Evolutionary conservation across 495 filamentous ascomycete genomes (phyloP).

Genomic region (Penicillium goetzii): DNA sequence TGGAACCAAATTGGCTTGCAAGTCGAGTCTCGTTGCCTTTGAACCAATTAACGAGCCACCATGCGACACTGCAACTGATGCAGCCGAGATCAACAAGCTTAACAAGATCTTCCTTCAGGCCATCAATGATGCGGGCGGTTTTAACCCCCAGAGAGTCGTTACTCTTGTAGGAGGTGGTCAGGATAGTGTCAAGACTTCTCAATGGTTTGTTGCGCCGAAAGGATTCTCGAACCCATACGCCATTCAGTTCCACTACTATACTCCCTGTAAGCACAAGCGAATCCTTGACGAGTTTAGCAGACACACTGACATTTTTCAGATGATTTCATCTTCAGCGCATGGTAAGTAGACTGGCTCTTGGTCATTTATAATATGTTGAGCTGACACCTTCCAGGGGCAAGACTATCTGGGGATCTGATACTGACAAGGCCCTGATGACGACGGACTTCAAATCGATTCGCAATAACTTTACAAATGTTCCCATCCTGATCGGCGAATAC

Average conservation of each 20-base stretch:
- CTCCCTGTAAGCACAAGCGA: conserved; percentile 48
- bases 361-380: not conserved
- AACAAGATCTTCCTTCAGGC: conserved; percentile 62
- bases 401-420: conserved; percentile 61
- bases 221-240: conserved; percentile 61
- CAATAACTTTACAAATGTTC: conserved; percentile 57
- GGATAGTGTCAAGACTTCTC: conserved; percentile 55
- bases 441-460: conserved; percentile 55
- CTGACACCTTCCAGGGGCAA: conserved; percentile 49
- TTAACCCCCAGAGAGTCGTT: conserved; percentile 60
- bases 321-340: conserved; percentile 57
- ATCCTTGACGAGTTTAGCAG: conserved; percentile 6
- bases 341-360: conserved; percentile 19
- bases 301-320: conserved; percentile 31
- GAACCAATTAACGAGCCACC: conserved; percentile 66
- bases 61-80: conserved; percentile 54
- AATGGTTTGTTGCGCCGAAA: conserved; percentile 56
- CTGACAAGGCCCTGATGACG: conserved; percentile 54
- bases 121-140: conserved; percentile 58
- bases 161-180: conserved; percentile 56
- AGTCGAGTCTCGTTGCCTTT: conserved; percentile 58
- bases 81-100: conserved; percentile 54
- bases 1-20: conserved; percentile 57
- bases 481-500: conserved; percentile 64
- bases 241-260: conserved; percentile 67